These are phyloP conservation scores for Casuarina equisetifolia DNA, from an alignment of 306 rosid genomes.

Conservation along the genomic window DNA sequence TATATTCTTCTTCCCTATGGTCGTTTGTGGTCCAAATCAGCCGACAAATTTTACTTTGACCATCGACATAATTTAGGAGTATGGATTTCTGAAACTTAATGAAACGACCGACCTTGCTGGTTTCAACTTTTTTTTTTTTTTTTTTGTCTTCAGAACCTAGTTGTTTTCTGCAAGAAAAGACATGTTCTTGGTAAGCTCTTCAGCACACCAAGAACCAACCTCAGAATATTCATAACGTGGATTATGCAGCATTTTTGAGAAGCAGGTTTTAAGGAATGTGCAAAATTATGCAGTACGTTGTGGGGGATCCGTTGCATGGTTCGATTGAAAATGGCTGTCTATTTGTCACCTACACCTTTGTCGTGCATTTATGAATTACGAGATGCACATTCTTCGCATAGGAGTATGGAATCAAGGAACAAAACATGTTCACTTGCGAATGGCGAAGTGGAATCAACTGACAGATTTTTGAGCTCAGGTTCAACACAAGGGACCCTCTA, in stretches of 20 bases:
- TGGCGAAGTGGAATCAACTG: neutral
- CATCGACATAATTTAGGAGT: too few relatives aligned
- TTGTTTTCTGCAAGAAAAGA: too few relatives aligned
- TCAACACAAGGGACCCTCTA: neutral
- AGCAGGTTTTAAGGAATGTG: conserved; percentile 8
- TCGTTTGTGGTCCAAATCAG: too few relatives aligned
- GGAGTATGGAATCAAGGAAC: neutral
- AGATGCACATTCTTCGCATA: neutral
- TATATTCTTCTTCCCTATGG: too few relatives aligned
- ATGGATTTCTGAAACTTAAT: too few relatives aligned
- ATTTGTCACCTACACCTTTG: neutral
- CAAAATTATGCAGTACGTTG: neutral
- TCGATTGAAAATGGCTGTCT: neutral
- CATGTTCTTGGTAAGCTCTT: too few relatives aligned
- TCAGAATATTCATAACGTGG: neutral
- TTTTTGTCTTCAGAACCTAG: too few relatives aligned
- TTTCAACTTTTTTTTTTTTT: too few relatives aligned
- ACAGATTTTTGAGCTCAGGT: too few relatives aligned
- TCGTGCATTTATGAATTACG: neutral
- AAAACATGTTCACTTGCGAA: neutral
- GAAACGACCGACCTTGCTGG: too few relatives aligned
- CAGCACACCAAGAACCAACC: neutral
- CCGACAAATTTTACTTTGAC: too few relatives aligned
- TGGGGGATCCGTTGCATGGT: neutral
- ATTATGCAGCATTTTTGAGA: neutral